phyloP scores from a whole-genome alignment of 164 flowering plant species.

The Sextonia rubra region DNA sequence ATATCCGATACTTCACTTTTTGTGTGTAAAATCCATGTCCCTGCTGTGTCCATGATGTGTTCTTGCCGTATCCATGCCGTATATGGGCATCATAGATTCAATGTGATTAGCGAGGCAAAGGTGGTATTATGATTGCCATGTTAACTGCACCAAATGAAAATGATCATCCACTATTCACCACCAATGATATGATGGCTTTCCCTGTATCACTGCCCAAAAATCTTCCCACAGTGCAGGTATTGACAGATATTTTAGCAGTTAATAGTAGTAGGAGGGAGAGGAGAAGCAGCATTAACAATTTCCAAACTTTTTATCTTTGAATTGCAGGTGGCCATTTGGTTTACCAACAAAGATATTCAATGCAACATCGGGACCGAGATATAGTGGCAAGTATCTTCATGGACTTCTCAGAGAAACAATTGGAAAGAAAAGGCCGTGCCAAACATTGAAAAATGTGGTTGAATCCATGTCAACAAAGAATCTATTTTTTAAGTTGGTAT shows the following conservation, averaged over 20 bases:
- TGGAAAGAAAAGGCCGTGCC: constrained; percentile 23
- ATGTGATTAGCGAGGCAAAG: constrained; percentile 40
- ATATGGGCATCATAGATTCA: too few species aligned
- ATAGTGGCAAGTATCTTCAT: constrained; percentile 41
- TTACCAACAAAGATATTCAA: neutral
- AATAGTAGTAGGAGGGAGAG: neutral
- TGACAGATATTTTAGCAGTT: too few species aligned
- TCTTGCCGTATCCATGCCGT: too few species aligned
- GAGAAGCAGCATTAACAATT: neutral
- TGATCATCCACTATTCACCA: constrained; percentile 32
- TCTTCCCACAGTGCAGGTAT: constrained; percentile 26
- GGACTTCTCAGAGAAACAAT: constrained; percentile 10
- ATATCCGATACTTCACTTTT: too few species aligned
- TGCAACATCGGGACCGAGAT: constrained; percentile 27
- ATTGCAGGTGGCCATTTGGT: neutral
- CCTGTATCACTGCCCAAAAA: constrained; percentile 27
- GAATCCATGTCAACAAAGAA: constrained; percentile 28
- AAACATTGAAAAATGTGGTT: constrained; percentile 36
- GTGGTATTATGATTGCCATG: constrained; percentile 39
- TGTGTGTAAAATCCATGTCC: too few species aligned
- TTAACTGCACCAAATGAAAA: constrained; percentile 30
- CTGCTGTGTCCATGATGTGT: too few species aligned
- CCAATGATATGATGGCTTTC: constrained; percentile 29
- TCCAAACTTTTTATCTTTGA: neutral
- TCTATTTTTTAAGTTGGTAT: too few species aligned